Evolutionary conservation across 2,329 filamentous ascomycete species (phyloP).

Genomic region (Cladosporium velox): DNA sequence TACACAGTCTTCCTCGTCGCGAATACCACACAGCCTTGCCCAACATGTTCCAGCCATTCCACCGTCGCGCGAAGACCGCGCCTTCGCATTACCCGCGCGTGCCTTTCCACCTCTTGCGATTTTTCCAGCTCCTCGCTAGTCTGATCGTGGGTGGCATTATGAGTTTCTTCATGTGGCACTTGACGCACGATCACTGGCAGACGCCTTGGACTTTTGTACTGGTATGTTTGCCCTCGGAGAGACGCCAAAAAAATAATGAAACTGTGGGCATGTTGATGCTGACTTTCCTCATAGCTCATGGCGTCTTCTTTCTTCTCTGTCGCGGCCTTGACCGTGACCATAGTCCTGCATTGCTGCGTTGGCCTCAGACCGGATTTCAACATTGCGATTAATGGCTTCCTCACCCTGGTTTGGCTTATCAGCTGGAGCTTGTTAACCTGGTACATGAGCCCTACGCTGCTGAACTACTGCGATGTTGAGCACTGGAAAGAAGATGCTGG

Average conservation of each 20-base stretch:
- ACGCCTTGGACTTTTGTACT: slow-evolving; percentile 63
- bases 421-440: slow-evolving; percentile 55
- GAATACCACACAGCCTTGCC: not conserved
- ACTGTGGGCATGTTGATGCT: not conserved
- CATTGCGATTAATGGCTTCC: slow-evolving; percentile 50
- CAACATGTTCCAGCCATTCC: slow-evolving; percentile 14
- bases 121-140: slow-evolving; percentile 45
- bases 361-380: slow-evolving; percentile 57
- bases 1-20: not conserved
- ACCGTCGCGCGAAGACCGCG: slow-evolving; percentile 37
- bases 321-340: slow-evolving; percentile 50
- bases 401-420: slow-evolving; percentile 55
- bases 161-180: slow-evolving; percentile 57
- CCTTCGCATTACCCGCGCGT: slow-evolving; percentile 48
- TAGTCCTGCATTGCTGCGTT: slow-evolving; percentile 53
- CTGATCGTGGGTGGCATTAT: slow-evolving; percentile 57
- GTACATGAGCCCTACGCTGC: slow-evolving; percentile 56
- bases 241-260: not conserved
- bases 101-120: slow-evolving; percentile 46
- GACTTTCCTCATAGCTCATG: slow-evolving; percentile 47
- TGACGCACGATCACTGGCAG: slow-evolving; percentile 53
- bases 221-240: slow-evolving; percentile 43
- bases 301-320: slow-evolving; percentile 55
- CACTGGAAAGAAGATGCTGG: slow-evolving; percentile 59
- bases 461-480: slow-evolving; percentile 50